phyloP scores from a whole-genome alignment of 306 rosid genomes.

The Fagus crenata region DNA sequence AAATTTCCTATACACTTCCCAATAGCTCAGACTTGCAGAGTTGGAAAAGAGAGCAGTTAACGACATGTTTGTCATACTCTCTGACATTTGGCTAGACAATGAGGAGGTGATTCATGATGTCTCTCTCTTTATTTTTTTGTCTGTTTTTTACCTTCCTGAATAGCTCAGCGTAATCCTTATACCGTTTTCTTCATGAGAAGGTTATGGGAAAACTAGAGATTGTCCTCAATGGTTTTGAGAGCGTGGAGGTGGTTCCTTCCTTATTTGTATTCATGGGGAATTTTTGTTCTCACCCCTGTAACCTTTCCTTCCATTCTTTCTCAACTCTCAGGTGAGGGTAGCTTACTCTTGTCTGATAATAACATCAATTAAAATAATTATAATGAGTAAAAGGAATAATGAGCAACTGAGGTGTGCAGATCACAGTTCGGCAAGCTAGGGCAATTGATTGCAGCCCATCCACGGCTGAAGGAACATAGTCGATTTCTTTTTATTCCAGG shows the following conservation, averaged over 20 bases:
- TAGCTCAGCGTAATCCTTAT: conserved; percentile 33
- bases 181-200: conserved; percentile 62
- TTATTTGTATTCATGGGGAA: conserved; percentile 94
- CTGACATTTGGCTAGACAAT: conserved; percentile 86
- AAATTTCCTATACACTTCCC: conserved; percentile 40
- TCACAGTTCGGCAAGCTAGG: conserved; percentile 85
- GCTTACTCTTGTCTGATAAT: conserved; percentile 10
- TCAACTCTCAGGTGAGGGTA: conserved; percentile 70
- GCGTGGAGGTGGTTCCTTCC: conserved; percentile 79
- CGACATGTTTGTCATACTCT: conserved; percentile 81
- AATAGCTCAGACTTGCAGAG: conserved; percentile 72
- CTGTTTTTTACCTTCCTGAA: conserved; percentile 1
- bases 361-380: conserved; percentile 11
- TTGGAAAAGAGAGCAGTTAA: conserved; percentile 74
- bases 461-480: conserved; percentile 66
- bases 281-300: conserved; percentile 85
- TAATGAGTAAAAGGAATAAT: conserved; percentile 10
- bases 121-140: not conserved
- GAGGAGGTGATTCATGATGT: conserved; percentile 69
- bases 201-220: conserved; percentile 70
- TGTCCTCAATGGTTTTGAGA: conserved; percentile 74
- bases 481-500: conserved; percentile 88
- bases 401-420: conserved; percentile 45
- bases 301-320: conserved; percentile 70
- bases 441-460: conserved; percentile 66